These are phyloP conservation scores for Penicillium sp. DNA, from an alignment of 2,329 filamentous ascomycete species.

Conservation along the genomic window DNA sequence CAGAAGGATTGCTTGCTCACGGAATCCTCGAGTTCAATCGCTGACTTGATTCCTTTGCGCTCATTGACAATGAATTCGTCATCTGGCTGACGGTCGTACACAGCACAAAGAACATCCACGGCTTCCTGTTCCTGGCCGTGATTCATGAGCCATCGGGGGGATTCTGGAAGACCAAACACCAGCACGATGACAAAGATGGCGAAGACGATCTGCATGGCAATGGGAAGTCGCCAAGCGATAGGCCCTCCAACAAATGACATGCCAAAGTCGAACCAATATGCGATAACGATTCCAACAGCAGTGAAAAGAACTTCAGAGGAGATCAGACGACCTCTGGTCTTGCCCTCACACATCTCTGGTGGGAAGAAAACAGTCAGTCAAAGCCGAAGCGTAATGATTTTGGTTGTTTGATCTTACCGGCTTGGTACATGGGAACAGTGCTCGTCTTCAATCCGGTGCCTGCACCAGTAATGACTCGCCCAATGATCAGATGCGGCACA, in stretches of 20 bases:
- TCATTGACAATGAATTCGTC: neutral
- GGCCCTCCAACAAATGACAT: conserved; percentile 40
- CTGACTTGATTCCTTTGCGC: neutral
- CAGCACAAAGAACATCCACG: conserved; percentile 3
- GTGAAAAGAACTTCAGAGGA: conserved; percentile 37
- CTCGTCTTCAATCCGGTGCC: conserved; percentile 46
- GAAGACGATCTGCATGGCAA: conserved; percentile 41
- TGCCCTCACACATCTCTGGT: conserved; percentile 44
- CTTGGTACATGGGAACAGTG: conserved; percentile 32
- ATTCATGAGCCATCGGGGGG: conserved; percentile 22
- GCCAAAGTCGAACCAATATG: conserved; percentile 46
- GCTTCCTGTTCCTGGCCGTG: conserved; percentile 10
- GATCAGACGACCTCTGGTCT: conserved; percentile 43
- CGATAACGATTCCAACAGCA: conserved; percentile 33
- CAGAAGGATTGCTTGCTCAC: conserved; percentile 26
- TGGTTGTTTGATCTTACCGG: neutral
- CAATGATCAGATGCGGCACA: conserved; percentile 38
- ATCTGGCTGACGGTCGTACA: neutral
- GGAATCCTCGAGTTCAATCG: neutral
- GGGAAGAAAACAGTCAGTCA: conserved; percentile 21
- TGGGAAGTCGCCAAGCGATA: conserved; percentile 26
- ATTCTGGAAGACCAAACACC: conserved; percentile 32
- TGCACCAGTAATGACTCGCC: conserved; percentile 46
- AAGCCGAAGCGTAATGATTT: too few species aligned
- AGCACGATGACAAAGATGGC: conserved; percentile 40